Evolutionary conservation across 192 early-diverging fungal genomes (phyloP).

Genomic region (Mortierella antarctica): DNA sequence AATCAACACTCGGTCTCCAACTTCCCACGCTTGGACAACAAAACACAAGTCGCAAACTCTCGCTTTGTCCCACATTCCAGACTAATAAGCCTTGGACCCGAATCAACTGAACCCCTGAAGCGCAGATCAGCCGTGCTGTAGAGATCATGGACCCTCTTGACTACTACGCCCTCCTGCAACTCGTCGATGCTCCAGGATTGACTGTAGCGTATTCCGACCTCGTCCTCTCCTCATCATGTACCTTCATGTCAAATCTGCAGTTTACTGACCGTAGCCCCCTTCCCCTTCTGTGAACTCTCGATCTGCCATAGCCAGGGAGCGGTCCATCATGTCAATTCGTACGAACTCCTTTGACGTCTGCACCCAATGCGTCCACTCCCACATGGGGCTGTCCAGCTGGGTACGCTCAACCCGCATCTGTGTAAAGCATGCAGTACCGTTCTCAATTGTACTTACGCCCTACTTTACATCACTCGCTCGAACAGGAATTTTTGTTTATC

Average conservation of each 20-base stretch:
- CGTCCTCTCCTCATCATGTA: too few relatives aligned
- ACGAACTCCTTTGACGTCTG: conserved; percentile 17
- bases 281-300: neutral
- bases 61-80: neutral
- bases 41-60: too few relatives aligned
- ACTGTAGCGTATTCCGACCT: conserved; percentile 7
- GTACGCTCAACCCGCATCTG: neutral
- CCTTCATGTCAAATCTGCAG: neutral
- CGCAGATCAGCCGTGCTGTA: neutral
- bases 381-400: conserved; percentile 41
- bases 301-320: conserved; percentile 6
- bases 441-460: neutral
- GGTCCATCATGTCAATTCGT: conserved; percentile 41
- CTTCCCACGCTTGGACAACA: too few relatives aligned
- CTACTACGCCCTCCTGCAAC: conserved; percentile 31
- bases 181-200: conserved; percentile 39
- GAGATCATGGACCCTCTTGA: conserved; percentile 38
- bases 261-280: neutral
- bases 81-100: neutral
- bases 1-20: too few relatives aligned
- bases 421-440: neutral
- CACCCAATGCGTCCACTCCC: conserved; percentile 19
- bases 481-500: conserved; percentile 34
- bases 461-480: neutral
- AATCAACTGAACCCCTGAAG: neutral